Conservation (phyloP, 208 protist genomes). For the Phytomonas sp. region DNA sequence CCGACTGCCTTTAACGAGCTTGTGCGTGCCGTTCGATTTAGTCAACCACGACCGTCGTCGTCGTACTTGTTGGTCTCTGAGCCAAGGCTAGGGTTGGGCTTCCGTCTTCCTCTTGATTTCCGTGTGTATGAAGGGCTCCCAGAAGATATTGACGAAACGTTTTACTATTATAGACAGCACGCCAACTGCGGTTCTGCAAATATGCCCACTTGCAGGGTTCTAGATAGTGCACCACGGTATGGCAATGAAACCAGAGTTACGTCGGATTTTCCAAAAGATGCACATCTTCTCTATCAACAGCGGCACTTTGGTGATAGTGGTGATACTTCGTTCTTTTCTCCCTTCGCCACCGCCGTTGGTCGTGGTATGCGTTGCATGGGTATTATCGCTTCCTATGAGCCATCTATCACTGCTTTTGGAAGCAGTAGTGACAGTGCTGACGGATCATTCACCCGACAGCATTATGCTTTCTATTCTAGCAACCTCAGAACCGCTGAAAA, state of each 20-base stretch:
- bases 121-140: neutral
- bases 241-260: neutral
- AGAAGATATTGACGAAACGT: neutral
- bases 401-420: constrained; percentile 1
- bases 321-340: neutral
- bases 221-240: neutral
- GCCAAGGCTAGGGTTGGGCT: constrained; percentile 72
- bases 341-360: constrained; percentile 38
- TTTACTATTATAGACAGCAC: neutral
- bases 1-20: constrained; percentile 72
- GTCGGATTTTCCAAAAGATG: neutral
- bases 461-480: neutral
- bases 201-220: neutral
- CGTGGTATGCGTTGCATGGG: constrained; percentile 38
- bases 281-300: neutral
- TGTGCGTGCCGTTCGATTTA: constrained; percentile 51
- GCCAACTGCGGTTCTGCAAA: neutral
- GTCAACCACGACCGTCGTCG: constrained; percentile 38
- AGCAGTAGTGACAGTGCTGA: neutral
- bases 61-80: constrained; percentile 81
- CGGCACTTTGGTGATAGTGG: neutral
- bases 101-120: constrained; percentile 73
- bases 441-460: neutral
- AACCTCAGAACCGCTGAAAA: neutral
- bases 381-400: constrained; percentile 57